Evolutionary conservation across 495 filamentous ascomycete genomes (phyloP), one percentile per base, ranked within the genome.

Genomic region (Poronia punctata): DNA sequence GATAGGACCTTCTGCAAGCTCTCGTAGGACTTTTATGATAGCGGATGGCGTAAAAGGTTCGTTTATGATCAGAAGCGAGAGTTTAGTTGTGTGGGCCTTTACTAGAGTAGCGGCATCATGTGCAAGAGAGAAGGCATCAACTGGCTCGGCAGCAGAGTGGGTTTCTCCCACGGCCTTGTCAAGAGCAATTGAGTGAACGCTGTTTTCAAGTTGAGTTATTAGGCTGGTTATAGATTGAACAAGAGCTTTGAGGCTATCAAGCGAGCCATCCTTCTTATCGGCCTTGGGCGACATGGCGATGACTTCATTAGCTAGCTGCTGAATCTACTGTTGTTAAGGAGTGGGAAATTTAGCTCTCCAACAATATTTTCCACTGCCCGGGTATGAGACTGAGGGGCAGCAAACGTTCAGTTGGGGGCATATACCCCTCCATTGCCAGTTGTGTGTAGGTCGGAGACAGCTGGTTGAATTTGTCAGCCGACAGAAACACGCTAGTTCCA

Each of bases 61-160:
- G 40, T 80, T 92, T 50, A 93, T 84, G 2, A 88, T 74, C 2
- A 95, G 74, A 11, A 95, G 78, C 0, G 84, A 87, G 17, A 95
- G 72, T 35, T 92, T 93, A 22, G 88, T 95, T 5, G 80, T 75
- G 51, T 94, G 87, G 0, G 88, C 83, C 53, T 73, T 79, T 31
- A 95, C 76, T 3, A 87, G 67, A 16, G 66, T 68, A 1, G 83
- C 71, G 1, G 80, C 71, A 35, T 46, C 43, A 24, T 46, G 43
- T 10, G 43, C 77, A 38, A 89, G 67, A 19, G 61, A 50, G 16
- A 58, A 68, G 45, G 51, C 86, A 35, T 70, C 65, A 28, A 67
- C 35, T 1, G 55, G 49, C n/a, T 12, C 36, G 4, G 36, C 30
- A 10, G 40, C 21, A 23, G 33, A 29, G 7, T 28, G 25, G 15